Conservation (phyloP, 257 asterid genomes). For the Ilex aquifolium region DNA sequence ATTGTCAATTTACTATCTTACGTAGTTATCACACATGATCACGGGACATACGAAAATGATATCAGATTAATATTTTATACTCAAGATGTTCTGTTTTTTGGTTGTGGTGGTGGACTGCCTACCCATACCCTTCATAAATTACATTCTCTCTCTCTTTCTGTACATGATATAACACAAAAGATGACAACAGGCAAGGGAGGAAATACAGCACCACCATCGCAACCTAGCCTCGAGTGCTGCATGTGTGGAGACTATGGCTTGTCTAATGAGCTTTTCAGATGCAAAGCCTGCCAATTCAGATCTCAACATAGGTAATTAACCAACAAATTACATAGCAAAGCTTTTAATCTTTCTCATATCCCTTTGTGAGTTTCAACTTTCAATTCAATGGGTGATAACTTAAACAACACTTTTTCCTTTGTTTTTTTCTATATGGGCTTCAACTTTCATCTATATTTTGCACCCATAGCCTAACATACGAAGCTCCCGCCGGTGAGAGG, state of each 20-base stretch:
- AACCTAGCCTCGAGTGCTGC: constrained; percentile 43
- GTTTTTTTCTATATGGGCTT: neutral
- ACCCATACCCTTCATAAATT: too few relatives aligned
- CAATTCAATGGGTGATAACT: too few relatives aligned
- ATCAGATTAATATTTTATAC: too few relatives aligned
- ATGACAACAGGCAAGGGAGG: constrained; percentile 33
- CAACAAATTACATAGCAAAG: too few relatives aligned
- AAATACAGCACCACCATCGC: neutral
- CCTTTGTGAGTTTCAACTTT: neutral
- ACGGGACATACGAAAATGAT: neutral
- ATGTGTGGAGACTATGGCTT: constrained; percentile 83
- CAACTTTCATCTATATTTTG: neutral
- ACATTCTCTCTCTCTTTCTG: neutral
- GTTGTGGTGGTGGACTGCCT: too few relatives aligned
- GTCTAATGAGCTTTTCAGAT: constrained; percentile 52
- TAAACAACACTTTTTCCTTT: neutral
- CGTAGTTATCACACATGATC: constrained; percentile 17
- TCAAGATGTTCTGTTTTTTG: too few relatives aligned
- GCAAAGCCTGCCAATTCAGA: constrained; percentile 51
- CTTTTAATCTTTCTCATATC: neutral
- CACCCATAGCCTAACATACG: neutral
- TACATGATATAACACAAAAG: neutral
- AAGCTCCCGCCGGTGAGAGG: too few relatives aligned
- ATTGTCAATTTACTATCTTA: constrained; percentile 5
- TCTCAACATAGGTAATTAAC: constrained; percentile 56